Percentiles rank a stretch among this genome's conserved stretches.
These are phyloP conservation scores for Diphasiastrum complanatum DNA, from an alignment of 83 land plant genomes.

Conservation along the genomic window DNA sequence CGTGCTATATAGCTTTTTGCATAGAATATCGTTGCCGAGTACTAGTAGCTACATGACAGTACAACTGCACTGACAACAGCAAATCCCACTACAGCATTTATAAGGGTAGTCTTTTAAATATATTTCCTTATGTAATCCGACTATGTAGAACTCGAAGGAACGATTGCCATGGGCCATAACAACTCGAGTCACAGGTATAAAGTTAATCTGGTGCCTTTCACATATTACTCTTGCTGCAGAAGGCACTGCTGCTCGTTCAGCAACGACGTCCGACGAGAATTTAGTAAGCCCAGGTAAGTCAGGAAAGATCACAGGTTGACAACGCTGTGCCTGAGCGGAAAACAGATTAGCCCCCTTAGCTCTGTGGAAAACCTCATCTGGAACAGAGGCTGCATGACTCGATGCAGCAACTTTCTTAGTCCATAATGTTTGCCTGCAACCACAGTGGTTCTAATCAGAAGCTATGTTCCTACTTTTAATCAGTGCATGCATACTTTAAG, in stretches of 20 bases:
- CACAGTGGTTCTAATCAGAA: neutral
- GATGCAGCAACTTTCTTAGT: slow-evolving; percentile 68
- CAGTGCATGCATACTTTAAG: neutral
- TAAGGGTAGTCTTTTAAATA: slow-evolving; percentile 75
- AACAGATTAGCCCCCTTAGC: slow-evolving; percentile 84
- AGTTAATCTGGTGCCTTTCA: slow-evolving; percentile 75
- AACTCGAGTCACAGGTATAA: slow-evolving; percentile 92
- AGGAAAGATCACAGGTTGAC: slow-evolving; percentile 79
- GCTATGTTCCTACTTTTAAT: neutral
- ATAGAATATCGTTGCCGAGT: too few species aligned
- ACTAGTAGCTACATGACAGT: too few species aligned
- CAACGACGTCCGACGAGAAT: slow-evolving; percentile 77
- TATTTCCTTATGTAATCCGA: slow-evolving; percentile 71
- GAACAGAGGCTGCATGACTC: slow-evolving; percentile 84
- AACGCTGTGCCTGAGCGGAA: slow-evolving; percentile 75
- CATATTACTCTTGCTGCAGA: slow-evolving; percentile 78
- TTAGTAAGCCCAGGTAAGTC: slow-evolving; percentile 67
- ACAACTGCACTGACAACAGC: too few species aligned
- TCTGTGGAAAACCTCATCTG: slow-evolving; percentile 87
- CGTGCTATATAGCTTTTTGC: too few species aligned
- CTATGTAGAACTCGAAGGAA: slow-evolving; percentile 78
- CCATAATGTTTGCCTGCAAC: slow-evolving; percentile 66
- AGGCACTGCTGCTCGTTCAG: slow-evolving; percentile 62
- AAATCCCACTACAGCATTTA: slow-evolving; percentile 73
- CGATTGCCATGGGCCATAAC: slow-evolving; percentile 50